Conservation (phyloP, 2,329 filamentous ascomycete genomes). For the Colletotrichum sojae region DNA sequence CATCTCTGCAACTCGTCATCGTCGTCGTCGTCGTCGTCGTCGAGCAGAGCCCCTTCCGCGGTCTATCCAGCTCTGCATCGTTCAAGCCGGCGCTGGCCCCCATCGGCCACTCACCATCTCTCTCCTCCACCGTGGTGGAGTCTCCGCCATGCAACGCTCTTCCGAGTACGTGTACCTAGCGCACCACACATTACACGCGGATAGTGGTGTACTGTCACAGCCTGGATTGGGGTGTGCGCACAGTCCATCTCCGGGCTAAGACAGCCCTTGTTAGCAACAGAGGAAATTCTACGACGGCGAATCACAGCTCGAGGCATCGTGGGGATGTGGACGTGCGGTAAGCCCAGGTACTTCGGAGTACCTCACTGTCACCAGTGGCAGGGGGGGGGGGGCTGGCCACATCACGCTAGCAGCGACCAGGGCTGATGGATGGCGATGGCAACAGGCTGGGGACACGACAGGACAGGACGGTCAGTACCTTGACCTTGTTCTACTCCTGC, state of each 20-base stretch:
- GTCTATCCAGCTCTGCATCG: constrained; percentile 1
- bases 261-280: constrained; percentile 11
- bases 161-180: constrained; percentile 13
- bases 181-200: no score
- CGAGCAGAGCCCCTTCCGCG: constrained; percentile 8
- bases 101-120: constrained; percentile 9
- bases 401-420: constrained; percentile 39
- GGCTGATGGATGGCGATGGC: constrained; percentile 25
- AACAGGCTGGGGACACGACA: constrained; percentile 15
- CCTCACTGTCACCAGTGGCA: constrained; percentile 20
- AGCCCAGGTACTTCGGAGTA: constrained; percentile 27
- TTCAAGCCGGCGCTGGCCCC: background rate
- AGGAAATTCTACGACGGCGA: constrained; percentile 34
- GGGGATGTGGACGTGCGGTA: constrained; percentile 26
- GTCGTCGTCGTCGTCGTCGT: constrained; percentile 12
- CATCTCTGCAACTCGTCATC: constrained; percentile 30
- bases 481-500: no score
- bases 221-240: constrained; percentile 29
- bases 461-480: constrained; percentile 1
- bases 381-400: constrained; percentile 21
- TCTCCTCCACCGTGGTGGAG: constrained; percentile 19
- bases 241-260: constrained; percentile 29
- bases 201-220: no score
- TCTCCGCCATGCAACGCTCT: constrained; percentile 31
- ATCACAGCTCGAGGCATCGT: constrained; percentile 23